Base-by-base conservation (phyloP, 768 basidiomycete genomes). In the Boletus subcaerulescens region DNA sequence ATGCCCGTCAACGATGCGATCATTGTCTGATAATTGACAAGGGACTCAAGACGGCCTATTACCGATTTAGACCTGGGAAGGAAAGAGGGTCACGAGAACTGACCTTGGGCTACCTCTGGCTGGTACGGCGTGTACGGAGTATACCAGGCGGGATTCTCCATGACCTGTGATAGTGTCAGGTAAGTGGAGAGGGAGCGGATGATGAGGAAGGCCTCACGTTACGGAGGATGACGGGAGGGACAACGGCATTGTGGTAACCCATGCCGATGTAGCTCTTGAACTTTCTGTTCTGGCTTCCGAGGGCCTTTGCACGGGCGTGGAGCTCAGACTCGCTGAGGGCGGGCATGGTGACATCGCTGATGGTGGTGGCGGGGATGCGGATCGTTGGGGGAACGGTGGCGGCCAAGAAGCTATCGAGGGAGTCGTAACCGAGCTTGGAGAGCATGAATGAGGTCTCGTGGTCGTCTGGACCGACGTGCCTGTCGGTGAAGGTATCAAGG, bases 61-160 rank as follows among this genome's bases (percentile, higher is more conserved):
- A 31, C 57, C 26, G 42, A 51, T 45, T 70, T 48, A 70, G 45
- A 50, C 18, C 2, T 17, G 40, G 43, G 15, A 55, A 48, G 36
- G 20, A 12, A 40, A 50, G 7, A 22, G 41, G 45, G n/a, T 58
- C 53, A 31, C 50, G 24, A 53, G 39, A 52, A 18, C 74, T 24
- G 64, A 89, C 93, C 96, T 84, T 99, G 96, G n/a, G 96, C 86
- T 70, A 98, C 89, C 78, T 99, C 96, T 1, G 96, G 94, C 65
- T 97, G 93, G 73, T 95, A 95, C 2, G 93, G 93, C 0, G 94
- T 95, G 71, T 96, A 95, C 15, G 89, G 92, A 7, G 95, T 98
- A 72, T 98, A 98, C 96, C 96, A 99, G 4, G 89, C 92, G 26
- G 94, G 96, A 67, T 96, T 98, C 73, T 99, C 95, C 77, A 88